Evolutionary conservation across 2,329 filamentous ascomycete genomes (phyloP).

Genomic region (Colletotrichum chrysophilum): DNA sequence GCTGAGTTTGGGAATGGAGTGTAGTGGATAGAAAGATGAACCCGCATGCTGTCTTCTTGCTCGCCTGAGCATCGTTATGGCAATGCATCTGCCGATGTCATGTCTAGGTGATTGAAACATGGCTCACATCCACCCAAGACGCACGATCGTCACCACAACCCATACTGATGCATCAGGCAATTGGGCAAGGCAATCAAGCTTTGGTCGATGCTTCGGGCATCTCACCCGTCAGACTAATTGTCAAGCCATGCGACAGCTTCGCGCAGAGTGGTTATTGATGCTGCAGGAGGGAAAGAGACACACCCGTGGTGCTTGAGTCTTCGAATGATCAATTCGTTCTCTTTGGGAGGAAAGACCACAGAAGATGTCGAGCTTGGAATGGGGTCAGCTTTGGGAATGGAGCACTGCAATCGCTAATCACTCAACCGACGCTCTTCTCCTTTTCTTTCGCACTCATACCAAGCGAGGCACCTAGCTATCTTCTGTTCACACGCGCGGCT

Average conservation of each 20-base stretch:
- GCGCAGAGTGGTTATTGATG: too few species aligned
- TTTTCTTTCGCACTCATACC: neutral
- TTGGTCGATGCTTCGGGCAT: neutral
- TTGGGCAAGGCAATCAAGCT: neutral
- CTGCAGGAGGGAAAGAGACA: too few species aligned
- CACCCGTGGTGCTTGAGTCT: too few species aligned
- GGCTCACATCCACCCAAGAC: too few species aligned
- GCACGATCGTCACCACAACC: neutral
- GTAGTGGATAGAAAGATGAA: neutral
- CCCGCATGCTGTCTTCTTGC: neutral
- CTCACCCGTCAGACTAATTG: neutral
- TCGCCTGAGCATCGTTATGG: neutral
- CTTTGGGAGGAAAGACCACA: too few species aligned
- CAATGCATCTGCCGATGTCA: neutral
- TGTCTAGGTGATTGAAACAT: too few species aligned
- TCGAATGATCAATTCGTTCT: too few species aligned
- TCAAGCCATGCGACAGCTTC: neutral
- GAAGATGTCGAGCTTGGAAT: too few species aligned
- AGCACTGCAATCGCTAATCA: neutral
- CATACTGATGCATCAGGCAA: neutral
- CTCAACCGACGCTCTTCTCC: neutral
- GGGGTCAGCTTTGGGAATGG: too few species aligned
- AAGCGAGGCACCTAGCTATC: neutral
- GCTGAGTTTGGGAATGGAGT: neutral
- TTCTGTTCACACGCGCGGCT: neutral